Evolutionary conservation across 164 flowering plant species (phyloP).

Genomic region (Paratinospora sagittata): DNA sequence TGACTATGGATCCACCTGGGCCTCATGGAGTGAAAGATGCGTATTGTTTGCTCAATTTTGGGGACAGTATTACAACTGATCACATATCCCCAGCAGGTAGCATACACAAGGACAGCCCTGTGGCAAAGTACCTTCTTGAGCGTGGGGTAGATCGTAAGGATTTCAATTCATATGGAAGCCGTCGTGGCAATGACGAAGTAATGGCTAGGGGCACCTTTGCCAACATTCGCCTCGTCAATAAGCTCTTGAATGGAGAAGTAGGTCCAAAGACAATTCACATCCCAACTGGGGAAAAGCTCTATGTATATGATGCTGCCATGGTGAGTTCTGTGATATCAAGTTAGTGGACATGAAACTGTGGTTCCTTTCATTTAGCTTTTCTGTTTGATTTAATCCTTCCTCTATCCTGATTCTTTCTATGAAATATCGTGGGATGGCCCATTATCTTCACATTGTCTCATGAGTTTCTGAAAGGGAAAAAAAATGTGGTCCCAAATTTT

Average conservation of each 20-base stretch:
- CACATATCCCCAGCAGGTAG: constrained; percentile 87
- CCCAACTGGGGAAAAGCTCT: constrained; percentile 39
- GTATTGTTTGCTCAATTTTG: constrained; percentile 71
- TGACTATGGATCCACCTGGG: constrained; percentile 85
- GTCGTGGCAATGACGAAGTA: constrained; percentile 81
- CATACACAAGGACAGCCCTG: constrained; percentile 81
- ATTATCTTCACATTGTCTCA: too few species aligned
- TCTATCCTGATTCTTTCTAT: neutral
- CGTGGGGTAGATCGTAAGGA: constrained; percentile 67
- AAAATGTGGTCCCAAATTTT: too few species aligned
- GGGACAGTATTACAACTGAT: constrained; percentile 84
- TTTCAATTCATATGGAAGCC: constrained; percentile 84
- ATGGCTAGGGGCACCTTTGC: constrained; percentile 91
- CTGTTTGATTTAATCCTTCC: neutral
- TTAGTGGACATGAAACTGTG: too few species aligned
- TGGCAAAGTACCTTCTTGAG: constrained; percentile 66
- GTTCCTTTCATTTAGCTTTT: too few species aligned
- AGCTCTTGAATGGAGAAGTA: constrained; percentile 78
- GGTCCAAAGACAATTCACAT: constrained; percentile 73
- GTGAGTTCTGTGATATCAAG: constrained; percentile 38
- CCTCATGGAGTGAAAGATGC: constrained; percentile 76
- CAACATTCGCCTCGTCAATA: constrained; percentile 74
- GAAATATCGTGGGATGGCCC: too few species aligned
- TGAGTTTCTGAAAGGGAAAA: too few species aligned
- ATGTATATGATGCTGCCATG: constrained; percentile 52